phyloP scores from a whole-genome alignment of 1,139 yeast species.

The Protomyces pachydermus region DNA sequence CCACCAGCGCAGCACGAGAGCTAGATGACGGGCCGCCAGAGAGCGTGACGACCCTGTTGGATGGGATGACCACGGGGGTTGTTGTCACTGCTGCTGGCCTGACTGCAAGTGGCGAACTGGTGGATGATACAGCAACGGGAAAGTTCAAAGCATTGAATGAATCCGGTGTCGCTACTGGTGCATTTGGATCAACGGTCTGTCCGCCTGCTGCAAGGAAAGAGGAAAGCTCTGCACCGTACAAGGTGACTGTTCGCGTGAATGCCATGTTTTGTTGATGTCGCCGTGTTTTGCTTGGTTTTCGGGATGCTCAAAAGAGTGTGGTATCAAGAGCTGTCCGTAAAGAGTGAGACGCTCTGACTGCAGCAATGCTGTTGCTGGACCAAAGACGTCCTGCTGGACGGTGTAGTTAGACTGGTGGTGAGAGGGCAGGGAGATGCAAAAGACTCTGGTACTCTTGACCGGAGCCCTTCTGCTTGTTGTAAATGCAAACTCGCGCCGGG shows the following conservation, averaged over 20 bases:
- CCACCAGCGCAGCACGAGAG: too few species aligned
- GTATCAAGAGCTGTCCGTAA: conserved; percentile 18
- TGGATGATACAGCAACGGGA: not conserved
- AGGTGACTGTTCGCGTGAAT: conserved; percentile 19
- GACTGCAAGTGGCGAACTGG: conserved; percentile 3
- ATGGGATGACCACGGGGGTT: not conserved
- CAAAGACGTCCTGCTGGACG: not conserved
- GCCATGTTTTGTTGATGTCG: not conserved
- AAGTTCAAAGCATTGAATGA: not conserved
- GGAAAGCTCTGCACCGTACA: conserved; percentile 18
- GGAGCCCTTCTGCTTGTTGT: not conserved
- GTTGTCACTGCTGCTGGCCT: conserved; percentile 6
- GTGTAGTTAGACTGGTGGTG: not conserved
- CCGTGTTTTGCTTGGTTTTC: not conserved
- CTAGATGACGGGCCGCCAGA: not conserved
- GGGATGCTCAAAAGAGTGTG: conserved; percentile 7
- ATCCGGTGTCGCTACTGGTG: not conserved
- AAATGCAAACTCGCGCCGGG: not conserved
- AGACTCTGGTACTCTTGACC: not conserved
- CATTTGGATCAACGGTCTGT: conserved; percentile 17
- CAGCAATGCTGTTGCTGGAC: not conserved
- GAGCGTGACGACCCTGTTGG: not conserved
- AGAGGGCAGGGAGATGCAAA: not conserved
- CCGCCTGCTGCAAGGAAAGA: conserved; percentile 25
- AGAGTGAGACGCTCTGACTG: conserved; percentile 20